A percentile compares a stretch with the other conserved stretches of the same genome.
Evolutionary conservation across 148 eudicot genomes (phyloP).

Genomic region (Fagopyrum esculentum): DNA sequence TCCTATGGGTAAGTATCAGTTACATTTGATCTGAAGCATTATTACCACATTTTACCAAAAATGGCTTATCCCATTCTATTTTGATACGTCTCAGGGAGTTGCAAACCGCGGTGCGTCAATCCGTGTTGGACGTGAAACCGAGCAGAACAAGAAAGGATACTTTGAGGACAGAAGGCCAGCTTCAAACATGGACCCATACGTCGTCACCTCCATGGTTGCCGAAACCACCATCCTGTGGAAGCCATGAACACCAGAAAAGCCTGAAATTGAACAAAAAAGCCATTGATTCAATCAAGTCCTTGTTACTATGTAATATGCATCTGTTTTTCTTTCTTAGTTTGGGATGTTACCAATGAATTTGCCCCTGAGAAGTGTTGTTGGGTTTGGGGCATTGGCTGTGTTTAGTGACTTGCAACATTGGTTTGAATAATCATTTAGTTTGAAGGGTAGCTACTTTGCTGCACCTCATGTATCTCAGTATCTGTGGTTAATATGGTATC

Average conservation of each 20-base stretch:
- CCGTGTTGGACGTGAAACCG: slow-evolving; percentile 56
- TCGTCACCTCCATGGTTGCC: slow-evolving; percentile 37
- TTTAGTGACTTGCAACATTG: background rate
- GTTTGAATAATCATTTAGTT: slow-evolving; percentile 2
- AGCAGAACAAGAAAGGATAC: slow-evolving; percentile 49
- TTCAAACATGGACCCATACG: slow-evolving; percentile 40
- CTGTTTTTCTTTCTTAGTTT: background rate
- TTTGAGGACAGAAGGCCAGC: slow-evolving; percentile 41
- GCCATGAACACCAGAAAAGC: slow-evolving; percentile 12
- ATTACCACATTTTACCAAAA: background rate
- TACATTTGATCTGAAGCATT: background rate
- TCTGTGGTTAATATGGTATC: background rate
- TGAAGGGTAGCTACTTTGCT: slow-evolving; percentile 9
- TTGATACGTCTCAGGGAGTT: slow-evolving; percentile 37
- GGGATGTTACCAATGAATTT: background rate
- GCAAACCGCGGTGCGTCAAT: slow-evolving; percentile 61
- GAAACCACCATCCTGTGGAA: slow-evolving; percentile 35
- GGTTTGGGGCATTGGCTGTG: background rate
- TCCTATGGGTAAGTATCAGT: slow-evolving; percentile 41
- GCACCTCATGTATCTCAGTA: background rate
- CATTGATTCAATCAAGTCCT: too few relatives aligned
- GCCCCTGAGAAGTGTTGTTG: background rate
- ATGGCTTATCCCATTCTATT: background rate
- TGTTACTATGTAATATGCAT: background rate
- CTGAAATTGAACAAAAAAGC: too few relatives aligned